Base-by-base conservation (phyloP, 2,329 filamentous ascomycete genomes). In the Pseudocercospora musae region DNA sequence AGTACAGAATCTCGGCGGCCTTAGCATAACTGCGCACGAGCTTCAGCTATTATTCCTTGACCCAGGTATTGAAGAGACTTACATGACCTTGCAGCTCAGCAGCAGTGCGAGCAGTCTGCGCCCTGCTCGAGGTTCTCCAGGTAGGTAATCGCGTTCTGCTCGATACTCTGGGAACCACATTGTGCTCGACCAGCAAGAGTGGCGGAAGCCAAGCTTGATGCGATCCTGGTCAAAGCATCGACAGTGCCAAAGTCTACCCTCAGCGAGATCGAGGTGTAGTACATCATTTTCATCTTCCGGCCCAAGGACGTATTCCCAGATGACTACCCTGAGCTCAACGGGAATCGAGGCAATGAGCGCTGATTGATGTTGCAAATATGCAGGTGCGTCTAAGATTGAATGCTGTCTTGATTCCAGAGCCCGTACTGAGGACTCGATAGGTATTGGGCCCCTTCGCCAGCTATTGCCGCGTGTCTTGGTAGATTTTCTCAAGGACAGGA, bases 291-390 rank as follows among this genome's bases (percentile, higher is more conserved):
- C 57, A 8, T 40, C 7, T 6, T 60, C 52, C 3, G 21, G 57
- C 3, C 57, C 61, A 13, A 63, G n/a, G 0, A 37, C 50, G 18
- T 52, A 54, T 33, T 53, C 58, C 58, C 61, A 63, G 7, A 60
- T 60, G 11, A 63, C 29, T 0, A 63, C 20, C 4, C 61, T 50
- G 7, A 63, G 4, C 23, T 63, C 61, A 0, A 44, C 48, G 11
- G 60, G 60, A 4, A 62, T 46, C 18, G 42, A 21, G 3, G 18
- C n/a, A 13, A 46, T 20, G 42, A 46, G 18, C 20, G 18, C 42
- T 21, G 42, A 46, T 46, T 46, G 42, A 9, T 46, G 2, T 10
- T 46, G 42, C 42, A 3, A 18, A 46, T 46, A 15, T 46, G 42
- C 42, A 20, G 9, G 9, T 3, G n/a, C 1, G n/a, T 21, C 13